phyloP scores from a whole-genome alignment of 306 rosid genomes.

The Fagus crenata region DNA sequence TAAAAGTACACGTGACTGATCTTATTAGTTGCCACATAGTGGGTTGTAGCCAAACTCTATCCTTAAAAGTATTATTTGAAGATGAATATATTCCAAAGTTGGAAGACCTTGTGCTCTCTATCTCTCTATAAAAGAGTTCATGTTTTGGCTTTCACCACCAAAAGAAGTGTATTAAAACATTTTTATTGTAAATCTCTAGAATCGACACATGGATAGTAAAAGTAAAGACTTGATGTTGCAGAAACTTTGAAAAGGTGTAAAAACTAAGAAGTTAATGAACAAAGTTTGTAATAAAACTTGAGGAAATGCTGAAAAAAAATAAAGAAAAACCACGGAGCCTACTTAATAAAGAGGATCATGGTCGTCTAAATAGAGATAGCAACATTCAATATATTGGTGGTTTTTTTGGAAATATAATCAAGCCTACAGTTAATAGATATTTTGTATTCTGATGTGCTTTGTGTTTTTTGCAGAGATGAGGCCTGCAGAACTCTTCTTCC shows the following conservation, averaged over 20 bases:
- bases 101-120: no score
- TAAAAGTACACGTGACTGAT: no score
- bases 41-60: no score
- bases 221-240: neutral
- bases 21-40: no score
- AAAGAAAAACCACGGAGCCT: neutral
- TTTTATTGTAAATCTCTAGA: no score
- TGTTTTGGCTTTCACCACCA: no score
- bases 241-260: conserved; percentile 2
- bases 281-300: neutral
- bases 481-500: conserved; percentile 86
- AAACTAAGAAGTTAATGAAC: neutral
- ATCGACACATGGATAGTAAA: no score
- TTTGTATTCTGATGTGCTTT: conserved; percentile 7
- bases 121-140: no score
- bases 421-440: neutral
- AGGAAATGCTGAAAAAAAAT: neutral
- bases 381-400: neutral
- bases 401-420: neutral
- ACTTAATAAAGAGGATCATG: neutral
- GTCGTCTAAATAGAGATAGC: neutral
- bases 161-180: no score
- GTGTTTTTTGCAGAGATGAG: conserved; percentile 53
- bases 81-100: no score
- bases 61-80: neutral